Evolutionary conservation across 306 rosid genomes (phyloP).

Genomic region (Begonia fuchsioides): DNA sequence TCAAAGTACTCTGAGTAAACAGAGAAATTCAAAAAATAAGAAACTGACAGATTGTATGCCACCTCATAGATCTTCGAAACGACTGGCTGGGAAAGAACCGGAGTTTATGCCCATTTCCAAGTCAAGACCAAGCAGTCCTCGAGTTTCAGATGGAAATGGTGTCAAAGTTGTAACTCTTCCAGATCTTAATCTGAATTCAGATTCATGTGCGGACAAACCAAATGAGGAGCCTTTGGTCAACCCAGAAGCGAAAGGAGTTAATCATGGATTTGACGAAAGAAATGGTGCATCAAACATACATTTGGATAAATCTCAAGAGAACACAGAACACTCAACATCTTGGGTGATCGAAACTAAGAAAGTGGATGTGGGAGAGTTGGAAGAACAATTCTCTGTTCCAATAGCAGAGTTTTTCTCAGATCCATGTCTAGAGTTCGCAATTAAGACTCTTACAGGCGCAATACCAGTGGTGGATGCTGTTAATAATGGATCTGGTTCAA

Average conservation of each 20-base stretch:
- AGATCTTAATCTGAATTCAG: slow-evolving; percentile 15
- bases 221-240: slow-evolving; percentile 12
- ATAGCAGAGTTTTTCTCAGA: slow-evolving; percentile 25
- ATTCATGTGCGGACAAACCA: slow-evolving; percentile 11
- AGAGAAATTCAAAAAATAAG: slow-evolving; percentile 20
- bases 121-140: slow-evolving; percentile 21
- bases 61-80: slow-evolving; percentile 44
- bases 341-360: slow-evolving; percentile 24
- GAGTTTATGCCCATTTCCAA: slow-evolving; percentile 20
- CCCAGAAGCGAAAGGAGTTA: slow-evolving; percentile 12
- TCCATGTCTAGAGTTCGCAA: slow-evolving; percentile 36
- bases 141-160: slow-evolving; percentile 24
- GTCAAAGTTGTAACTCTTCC: slow-evolving; percentile 20
- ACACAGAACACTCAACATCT: slow-evolving; percentile 20
- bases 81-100: slow-evolving; percentile 60
- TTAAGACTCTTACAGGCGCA: slow-evolving; percentile 49
- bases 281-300: too few relatives aligned
- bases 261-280: not conserved
- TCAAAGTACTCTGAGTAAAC: slow-evolving; percentile 8
- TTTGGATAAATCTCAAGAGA: slow-evolving; percentile 7
- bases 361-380: slow-evolving; percentile 17
- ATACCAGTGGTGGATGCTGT: slow-evolving; percentile 32
- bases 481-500: slow-evolving; percentile 13
- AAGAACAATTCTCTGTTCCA: slow-evolving; percentile 15
- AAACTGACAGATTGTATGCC: slow-evolving; percentile 16